These are phyloP conservation scores for Urtica urens DNA, from an alignment of 306 rosid genomes.

Conservation along the genomic window DNA sequence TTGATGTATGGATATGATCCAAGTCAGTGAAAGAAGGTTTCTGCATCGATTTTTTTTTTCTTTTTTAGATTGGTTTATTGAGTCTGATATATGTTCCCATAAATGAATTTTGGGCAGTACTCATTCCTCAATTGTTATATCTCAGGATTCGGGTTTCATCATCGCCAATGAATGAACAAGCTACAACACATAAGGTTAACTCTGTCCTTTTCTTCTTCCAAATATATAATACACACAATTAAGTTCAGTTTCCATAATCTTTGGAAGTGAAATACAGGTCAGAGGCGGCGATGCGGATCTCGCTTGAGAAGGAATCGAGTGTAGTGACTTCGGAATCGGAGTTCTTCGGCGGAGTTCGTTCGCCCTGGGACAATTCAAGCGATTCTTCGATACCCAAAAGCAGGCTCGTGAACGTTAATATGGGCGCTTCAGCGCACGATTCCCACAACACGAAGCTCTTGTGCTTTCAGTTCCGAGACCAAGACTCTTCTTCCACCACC, in stretches of 20 bases:
- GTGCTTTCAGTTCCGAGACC: conserved; percentile 39
- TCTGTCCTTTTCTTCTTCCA: conserved; percentile 9
- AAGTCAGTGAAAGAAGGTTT: no score
- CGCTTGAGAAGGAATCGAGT: conserved; percentile 23
- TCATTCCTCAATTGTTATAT: no score
- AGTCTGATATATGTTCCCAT: no score
- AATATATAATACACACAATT: no score
- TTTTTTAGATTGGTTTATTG: conserved; percentile 6
- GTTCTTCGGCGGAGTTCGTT: conserved; percentile 14
- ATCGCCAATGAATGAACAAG: conserved; percentile 17
- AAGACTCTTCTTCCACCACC: conserved; percentile 56
- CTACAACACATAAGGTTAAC: conserved; percentile 16
- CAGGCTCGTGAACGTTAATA: conserved; percentile 31
- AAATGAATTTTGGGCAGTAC: no score
- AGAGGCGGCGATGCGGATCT: conserved; percentile 21
- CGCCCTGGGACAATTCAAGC: conserved; percentile 22
- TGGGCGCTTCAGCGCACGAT: conserved; percentile 34
- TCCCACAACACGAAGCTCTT: conserved; percentile 27
- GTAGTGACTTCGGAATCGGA: conserved; percentile 15
- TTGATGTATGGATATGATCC: no score
- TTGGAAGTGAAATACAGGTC: conserved; percentile 13
- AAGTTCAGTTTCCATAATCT: no score
- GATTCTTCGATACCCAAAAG: conserved; percentile 30
- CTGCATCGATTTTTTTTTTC: no score
- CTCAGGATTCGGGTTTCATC: conserved; percentile 6